These are phyloP conservation scores for Candida piceae DNA, from an alignment of 805 yeast species.

Conservation along the genomic window DNA sequence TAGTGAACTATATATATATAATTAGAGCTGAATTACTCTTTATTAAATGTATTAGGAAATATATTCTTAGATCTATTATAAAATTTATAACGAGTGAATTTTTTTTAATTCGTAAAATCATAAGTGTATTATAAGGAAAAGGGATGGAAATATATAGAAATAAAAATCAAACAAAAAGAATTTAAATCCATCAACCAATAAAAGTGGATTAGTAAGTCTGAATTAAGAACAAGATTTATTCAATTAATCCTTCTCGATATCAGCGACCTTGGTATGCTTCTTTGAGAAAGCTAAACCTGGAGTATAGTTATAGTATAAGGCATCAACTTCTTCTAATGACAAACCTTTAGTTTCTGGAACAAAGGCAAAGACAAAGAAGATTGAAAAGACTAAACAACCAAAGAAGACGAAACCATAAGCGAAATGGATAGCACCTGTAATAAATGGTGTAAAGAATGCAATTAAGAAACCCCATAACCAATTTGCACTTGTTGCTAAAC, in stretches of 20 bases:
- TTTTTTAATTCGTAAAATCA: too few relatives aligned
- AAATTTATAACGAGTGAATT: too few relatives aligned
- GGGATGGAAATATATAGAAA: too few relatives aligned
- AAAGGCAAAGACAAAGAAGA: constrained; percentile 34
- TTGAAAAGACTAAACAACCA: constrained; percentile 51
- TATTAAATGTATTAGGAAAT: too few relatives aligned
- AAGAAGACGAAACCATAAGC: constrained; percentile 54
- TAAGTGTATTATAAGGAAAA: too few relatives aligned
- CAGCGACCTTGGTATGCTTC: constrained; percentile 18
- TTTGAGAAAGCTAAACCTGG: constrained; percentile 27
- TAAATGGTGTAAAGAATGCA: constrained; percentile 61
- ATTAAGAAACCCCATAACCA: constrained; percentile 71
- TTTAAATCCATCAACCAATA: too few relatives aligned
- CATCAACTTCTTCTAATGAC: constrained; percentile 63
- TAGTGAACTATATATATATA: too few relatives aligned
- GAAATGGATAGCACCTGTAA: constrained; percentile 43
- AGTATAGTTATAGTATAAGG: constrained; percentile 35
- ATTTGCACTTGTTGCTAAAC: constrained; percentile 64
- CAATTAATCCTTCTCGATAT: constrained; percentile 1
- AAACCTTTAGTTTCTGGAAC: constrained; percentile 61
- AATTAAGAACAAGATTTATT: too few relatives aligned
- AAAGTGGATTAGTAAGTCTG: too few relatives aligned
- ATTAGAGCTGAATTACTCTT: too few relatives aligned
- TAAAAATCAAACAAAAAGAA: too few relatives aligned
- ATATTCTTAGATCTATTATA: too few relatives aligned